Evolutionary conservation across 2,329 filamentous ascomycete genomes (phyloP).

Genomic region (Fusarium sublunatum): DNA sequence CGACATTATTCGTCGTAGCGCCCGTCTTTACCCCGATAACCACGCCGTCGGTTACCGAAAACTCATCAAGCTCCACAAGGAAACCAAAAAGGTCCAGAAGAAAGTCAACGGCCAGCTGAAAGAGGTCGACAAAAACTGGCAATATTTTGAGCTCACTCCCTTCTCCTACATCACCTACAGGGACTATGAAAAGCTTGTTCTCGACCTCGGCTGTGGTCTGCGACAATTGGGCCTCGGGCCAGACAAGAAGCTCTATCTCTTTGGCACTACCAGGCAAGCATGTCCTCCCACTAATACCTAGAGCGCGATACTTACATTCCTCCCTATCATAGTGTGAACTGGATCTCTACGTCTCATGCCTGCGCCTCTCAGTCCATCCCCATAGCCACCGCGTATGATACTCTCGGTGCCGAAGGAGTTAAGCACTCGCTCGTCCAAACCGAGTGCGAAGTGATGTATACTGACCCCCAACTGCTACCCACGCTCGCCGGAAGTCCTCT

Average conservation of each 20-base stretch:
- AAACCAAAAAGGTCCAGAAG: slow-evolving; percentile 90
- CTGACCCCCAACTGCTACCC: slow-evolving; percentile 81
- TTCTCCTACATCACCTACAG: slow-evolving; percentile 81
- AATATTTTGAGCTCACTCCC: slow-evolving; percentile 82
- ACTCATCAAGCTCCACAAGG: slow-evolving; percentile 79
- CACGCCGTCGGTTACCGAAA: slow-evolving; percentile 76
- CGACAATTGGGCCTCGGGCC: slow-evolving; percentile 76
- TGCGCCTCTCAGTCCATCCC: slow-evolving; percentile 86
- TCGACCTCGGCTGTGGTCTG: slow-evolving; percentile 77
- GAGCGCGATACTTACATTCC: neutral
- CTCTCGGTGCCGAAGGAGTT: slow-evolving; percentile 84
- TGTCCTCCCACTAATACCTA: neutral
- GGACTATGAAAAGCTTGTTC: slow-evolving; percentile 78
- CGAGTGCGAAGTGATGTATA: slow-evolving; percentile 81
- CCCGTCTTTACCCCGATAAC: slow-evolving; percentile 68
- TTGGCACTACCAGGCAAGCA: slow-evolving; percentile 78
- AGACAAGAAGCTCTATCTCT: slow-evolving; percentile 78
- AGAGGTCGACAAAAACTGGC: slow-evolving; percentile 90
- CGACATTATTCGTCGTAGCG: slow-evolving; percentile 79
- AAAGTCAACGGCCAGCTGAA: slow-evolving; percentile 80
- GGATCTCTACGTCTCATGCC: slow-evolving; percentile 83
- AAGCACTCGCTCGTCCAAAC: slow-evolving; percentile 90
- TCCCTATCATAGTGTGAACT: slow-evolving; percentile 69
- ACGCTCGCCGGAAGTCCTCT: slow-evolving; percentile 65
- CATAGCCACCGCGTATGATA: slow-evolving; percentile 95